Evolutionary conservation across 208 protist species (phyloP), one percentile per base, ranked within the genome.

Genomic region (Crithidia sp.): DNA sequence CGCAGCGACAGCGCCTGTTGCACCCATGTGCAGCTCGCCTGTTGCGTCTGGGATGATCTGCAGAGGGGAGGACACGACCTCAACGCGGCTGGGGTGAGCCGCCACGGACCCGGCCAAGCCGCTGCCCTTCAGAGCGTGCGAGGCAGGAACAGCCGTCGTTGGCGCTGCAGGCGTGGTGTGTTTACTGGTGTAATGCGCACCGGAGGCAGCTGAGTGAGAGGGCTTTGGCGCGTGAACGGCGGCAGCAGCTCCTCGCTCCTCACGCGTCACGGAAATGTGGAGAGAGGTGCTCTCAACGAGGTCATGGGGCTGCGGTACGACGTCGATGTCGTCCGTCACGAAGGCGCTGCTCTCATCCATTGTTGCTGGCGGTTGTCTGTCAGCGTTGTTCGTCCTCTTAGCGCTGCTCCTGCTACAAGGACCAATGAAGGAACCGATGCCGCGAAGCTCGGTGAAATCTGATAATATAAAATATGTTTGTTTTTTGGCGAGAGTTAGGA

Each of bases 281-380:
- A 78, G 53, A 5, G 73, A 67, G 19, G 66, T 12, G 52, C 52
- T 78, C 37, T 72, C 44, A 7, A 43, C 65, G n/a, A 68, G 47
- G 39, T 68, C 45, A 0, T 52, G 72, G 28, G 17, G 19, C 41
- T 16, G 57, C 19, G 4, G 49, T 3, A 7, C 36, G 19, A 67
- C 64, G 13, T 28, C 52, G 52, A 69, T 28, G 52, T 75, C 68
- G 13, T 54, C 60, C 44, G 47, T 39, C 36, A 40, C 37, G 50
- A 84, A 84, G 7, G 77, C 79, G 52, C 72, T 79, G 7, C 50
- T 56, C 43, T 84, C 79, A 28, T 84, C 79, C 79, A 83, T 82
- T 61, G 7, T 50, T 7, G 12, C 45, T 28, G 28, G 28, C 1
- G 28, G 28, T 28, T 28, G 1, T 28, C 1, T 28, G 0, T 28